Evolutionary conservation across 257 asterid genomes (phyloP).

Genomic region (Gentiana dahurica): DNA sequence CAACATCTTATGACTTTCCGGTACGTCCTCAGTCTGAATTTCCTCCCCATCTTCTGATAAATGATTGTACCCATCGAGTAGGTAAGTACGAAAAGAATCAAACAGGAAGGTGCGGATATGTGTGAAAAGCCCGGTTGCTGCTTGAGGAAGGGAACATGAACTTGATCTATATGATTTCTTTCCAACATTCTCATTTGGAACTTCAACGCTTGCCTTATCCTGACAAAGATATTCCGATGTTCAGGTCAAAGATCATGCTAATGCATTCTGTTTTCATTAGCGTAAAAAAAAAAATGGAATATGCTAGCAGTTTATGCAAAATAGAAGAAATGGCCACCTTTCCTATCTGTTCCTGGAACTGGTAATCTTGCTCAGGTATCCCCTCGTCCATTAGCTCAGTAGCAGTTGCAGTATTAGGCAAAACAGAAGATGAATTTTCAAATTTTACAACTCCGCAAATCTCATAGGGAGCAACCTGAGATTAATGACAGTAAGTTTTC

Average conservation of each 20-base stretch:
- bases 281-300: neutral
- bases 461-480: constrained; percentile 75
- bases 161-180: constrained; percentile 14
- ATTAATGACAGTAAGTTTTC: neutral
- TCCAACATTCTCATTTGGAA: constrained; percentile 15
- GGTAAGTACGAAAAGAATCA: constrained; percentile 35
- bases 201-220: constrained; percentile 32
- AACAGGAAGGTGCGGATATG: constrained; percentile 48
- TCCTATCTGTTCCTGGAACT: constrained; percentile 20
- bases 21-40: constrained; percentile 26
- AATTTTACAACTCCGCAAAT: constrained; percentile 50
- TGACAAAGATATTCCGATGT: constrained; percentile 17
- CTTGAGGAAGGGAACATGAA: constrained; percentile 49
- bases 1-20: constrained; percentile 30
- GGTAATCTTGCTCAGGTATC: constrained; percentile 26
- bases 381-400: constrained; percentile 33
- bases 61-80: constrained; percentile 31
- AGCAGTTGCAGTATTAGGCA: constrained; percentile 22
- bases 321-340: constrained; percentile 29
- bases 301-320: neutral
- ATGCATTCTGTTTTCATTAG: too few species aligned
- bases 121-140: constrained; percentile 41
- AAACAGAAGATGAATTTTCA: constrained; percentile 32
- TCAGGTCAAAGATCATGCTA: constrained; percentile 3
- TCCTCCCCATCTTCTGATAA: constrained; percentile 24